phyloP scores from a whole-genome alignment of 2,329 filamentous ascomycete species.

The Nigrospora sphaerica region DNA sequence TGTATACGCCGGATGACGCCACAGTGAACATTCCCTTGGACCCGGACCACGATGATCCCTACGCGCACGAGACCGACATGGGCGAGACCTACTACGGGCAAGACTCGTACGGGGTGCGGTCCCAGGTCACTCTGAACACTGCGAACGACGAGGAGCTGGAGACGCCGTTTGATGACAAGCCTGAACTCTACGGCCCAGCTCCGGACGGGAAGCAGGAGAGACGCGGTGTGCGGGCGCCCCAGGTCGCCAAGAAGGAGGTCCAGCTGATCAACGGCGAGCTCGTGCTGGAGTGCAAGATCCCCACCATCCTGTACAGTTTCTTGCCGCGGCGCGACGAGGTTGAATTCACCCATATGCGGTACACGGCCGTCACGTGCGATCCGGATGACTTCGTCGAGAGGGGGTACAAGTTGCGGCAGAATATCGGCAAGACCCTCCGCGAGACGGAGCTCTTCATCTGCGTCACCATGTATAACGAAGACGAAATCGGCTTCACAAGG shows the following conservation, averaged over 20 bases:
- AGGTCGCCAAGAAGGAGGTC: conserved; percentile 90
- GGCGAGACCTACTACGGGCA: conserved; percentile 47
- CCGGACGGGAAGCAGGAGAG: conserved; percentile 82
- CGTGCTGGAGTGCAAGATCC: conserved; percentile 97
- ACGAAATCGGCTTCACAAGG: conserved; percentile 89
- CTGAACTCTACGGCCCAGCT: conserved; percentile 79
- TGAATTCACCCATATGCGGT: conserved; percentile 96
- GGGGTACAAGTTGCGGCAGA: conserved; percentile 86
- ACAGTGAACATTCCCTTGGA: conserved; percentile 66
- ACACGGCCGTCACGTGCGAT: conserved; percentile 91
- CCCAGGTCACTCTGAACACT: conserved; percentile 28
- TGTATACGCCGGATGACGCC: conserved; percentile 56
- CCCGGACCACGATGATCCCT: conserved; percentile 62
- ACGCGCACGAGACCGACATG: conserved; percentile 42
- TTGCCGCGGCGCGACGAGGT: conserved; percentile 85
- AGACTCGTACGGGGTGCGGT: conserved; percentile 49
- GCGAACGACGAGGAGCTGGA: conserved; percentile 42
- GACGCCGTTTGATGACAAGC: conserved; percentile 43
- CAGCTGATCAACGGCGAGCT: conserved; percentile 95
- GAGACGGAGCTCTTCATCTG: conserved; percentile 96
- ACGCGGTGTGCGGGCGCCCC: conserved; percentile 76
- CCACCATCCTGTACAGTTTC: conserved; percentile 96
- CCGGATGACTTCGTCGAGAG: conserved; percentile 80
- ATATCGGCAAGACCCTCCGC: conserved; percentile 82
- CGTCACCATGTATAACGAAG: conserved; percentile 98